Conservation (phyloP, 768 basidiomycete species). For the Flagelloscypha sp. region DNA sequence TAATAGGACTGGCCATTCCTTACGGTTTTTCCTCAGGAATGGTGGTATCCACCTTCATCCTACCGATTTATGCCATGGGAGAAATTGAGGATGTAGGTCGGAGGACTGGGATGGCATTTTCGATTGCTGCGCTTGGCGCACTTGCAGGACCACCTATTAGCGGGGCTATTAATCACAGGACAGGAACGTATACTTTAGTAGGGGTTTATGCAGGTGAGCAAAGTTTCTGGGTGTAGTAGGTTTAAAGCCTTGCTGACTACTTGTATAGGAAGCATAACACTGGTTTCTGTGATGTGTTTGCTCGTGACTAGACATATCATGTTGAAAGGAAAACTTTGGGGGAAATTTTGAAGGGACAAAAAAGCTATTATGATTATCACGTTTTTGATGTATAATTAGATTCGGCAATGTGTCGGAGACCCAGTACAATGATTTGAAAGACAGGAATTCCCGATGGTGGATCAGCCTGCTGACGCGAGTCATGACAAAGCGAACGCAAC, state of each 20-base stretch:
- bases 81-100: conserved; percentile 46
- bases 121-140: conserved; percentile 44
- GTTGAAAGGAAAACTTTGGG: conserved; percentile 9
- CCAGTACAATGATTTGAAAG: no score
- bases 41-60: conserved; percentile 36
- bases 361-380: no score
- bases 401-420: no score
- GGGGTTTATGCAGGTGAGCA: conserved; percentile 42
- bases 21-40: conserved; percentile 53
- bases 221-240: background rate
- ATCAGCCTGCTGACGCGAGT: no score
- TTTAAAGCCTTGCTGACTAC: no score
- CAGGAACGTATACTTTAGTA: conserved; percentile 35
- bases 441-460: no score
- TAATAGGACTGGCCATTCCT: conserved; percentile 42
- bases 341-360: conserved; percentile 12
- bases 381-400: no score
- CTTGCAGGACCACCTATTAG: conserved; percentile 57
- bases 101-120: conserved; percentile 47
- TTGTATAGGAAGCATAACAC: conserved; percentile 10
- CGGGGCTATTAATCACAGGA: conserved; percentile 42
- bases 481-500: no score
- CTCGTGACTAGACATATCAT: conserved; percentile 10
- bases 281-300: conserved; percentile 12
- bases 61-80: conserved; percentile 44